A percentile compares a stretch with the other conserved stretches of the same genome.
phyloP scores from a whole-genome alignment of 176 grass and related monocot species.

The Guadua angustifolia region DNA sequence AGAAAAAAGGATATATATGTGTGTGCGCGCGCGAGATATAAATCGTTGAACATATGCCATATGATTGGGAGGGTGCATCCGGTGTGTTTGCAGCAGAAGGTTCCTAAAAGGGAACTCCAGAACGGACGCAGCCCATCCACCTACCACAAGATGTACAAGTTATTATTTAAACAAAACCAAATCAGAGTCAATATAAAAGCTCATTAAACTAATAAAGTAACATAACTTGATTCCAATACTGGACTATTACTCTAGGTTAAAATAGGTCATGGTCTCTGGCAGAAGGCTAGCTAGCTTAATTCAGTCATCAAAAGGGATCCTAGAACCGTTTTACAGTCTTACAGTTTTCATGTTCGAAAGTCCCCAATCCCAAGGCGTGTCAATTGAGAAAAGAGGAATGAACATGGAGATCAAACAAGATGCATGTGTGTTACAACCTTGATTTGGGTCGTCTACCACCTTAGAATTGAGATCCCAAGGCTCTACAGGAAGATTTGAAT shows the following conservation, averaged over 20 bases:
- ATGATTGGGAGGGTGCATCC: conserved; percentile 31
- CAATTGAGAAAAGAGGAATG: conserved; percentile 42
- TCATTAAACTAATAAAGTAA: conserved; percentile 20
- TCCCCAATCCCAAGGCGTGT: conserved; percentile 16
- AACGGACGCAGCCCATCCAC: conserved; percentile 42
- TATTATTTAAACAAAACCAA: conserved; percentile 44
- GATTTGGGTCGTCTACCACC: conserved; percentile 16
- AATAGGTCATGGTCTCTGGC: conserved; percentile 9
- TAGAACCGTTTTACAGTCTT: conserved; percentile 17
- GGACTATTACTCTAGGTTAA: conserved; percentile 17
- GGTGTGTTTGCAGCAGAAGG: conserved; percentile 35
- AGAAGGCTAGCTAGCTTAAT: not conserved
- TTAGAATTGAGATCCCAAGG: conserved; percentile 35
- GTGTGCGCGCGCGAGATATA: too few species aligned
- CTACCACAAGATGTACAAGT: conserved; percentile 37
- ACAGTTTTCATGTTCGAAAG: not conserved
- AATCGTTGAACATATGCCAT: conserved; percentile 53
- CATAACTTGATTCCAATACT: conserved; percentile 32
- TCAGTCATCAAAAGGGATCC: conserved; percentile 21
- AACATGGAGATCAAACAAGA: conserved; percentile 47
- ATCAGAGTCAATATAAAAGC: conserved; percentile 29
- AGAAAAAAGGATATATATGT: too few species aligned
- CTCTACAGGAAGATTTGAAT: conserved; percentile 21
- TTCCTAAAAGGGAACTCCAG: conserved; percentile 49
- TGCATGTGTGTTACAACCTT: conserved; percentile 35